A percentile compares a stretch with the other conserved stretches of the same genome.
phyloP scores from a whole-genome alignment of 495 filamentous ascomycete genomes.

The Stereocaulon alpinum region DNA sequence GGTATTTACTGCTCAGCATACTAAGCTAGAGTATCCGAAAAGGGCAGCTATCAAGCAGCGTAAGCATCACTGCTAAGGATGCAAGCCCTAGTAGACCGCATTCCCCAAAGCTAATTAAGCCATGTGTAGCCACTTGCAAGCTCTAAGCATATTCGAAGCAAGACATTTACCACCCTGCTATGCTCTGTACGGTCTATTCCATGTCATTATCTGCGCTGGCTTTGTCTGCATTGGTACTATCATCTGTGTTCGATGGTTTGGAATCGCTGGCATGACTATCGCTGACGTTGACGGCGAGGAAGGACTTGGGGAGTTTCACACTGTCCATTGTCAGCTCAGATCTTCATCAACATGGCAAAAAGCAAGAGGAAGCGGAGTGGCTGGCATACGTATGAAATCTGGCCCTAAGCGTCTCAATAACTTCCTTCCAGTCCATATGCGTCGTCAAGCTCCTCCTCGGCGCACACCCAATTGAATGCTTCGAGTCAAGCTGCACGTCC shows the following conservation, averaged over 20 bases:
- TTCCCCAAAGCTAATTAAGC: too few species aligned
- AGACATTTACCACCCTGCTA: not conserved
- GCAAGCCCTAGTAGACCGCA: too few species aligned
- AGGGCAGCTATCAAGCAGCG: too few species aligned
- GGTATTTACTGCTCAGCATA: too few species aligned
- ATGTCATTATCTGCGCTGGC: constrained; percentile 1
- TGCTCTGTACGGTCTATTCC: not conserved
- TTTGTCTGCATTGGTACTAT: not conserved
- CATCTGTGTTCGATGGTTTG: not conserved
- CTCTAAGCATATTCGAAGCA: not conserved
- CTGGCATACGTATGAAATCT: constrained; percentile 82
- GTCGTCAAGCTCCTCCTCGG: constrained; percentile 78
- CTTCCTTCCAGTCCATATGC: constrained; percentile 91
- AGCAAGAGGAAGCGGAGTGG: too few species aligned
- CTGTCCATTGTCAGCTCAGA: constrained; percentile 31
- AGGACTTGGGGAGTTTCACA: constrained; percentile 89
- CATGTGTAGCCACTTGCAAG: too few species aligned
- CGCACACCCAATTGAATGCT: constrained; percentile 88
- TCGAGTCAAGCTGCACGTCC: constrained; percentile 89
- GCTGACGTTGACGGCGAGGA: constrained; percentile 83
- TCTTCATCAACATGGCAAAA: not conserved
- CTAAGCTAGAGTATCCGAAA: too few species aligned
- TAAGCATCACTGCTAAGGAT: too few species aligned
- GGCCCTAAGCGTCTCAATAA: constrained; percentile 84
- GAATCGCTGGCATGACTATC: constrained; percentile 40